Evolutionary conservation across 2,329 filamentous ascomycete genomes (phyloP), one percentile per base, ranked within the genome.

Genomic region (Aspergillus ustus): DNA sequence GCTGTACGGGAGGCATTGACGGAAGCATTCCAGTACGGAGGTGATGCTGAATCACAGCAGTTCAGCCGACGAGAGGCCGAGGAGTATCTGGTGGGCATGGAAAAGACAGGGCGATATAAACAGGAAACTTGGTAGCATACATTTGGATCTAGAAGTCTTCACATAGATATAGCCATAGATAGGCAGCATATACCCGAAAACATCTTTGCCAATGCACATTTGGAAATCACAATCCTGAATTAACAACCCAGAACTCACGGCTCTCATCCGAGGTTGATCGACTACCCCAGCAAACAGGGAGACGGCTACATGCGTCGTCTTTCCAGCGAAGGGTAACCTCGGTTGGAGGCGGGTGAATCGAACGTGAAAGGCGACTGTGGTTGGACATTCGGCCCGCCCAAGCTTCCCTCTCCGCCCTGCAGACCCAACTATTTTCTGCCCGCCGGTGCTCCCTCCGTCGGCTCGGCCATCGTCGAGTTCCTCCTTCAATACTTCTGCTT

Each of bases 1-100:
- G 88, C 87, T 11, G 86, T 92, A 1, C 80, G 88, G 19, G 85
- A 87, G 70, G 88, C 89, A 4, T 76, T 92, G 28, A 80, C 88
- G n/a, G 86, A 89, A 70, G 80, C 83, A 2, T 83, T 91, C 60
- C 75, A 74, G 40, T 69, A 80, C 53, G 79, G 82, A 22, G 79
- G 77, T 2, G 83, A 83, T 3, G 82, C 84, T 57, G 73, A 68
- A 46, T 63, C 65, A 13, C 61, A 70, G 55, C 60, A 64, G 29
- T 73, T 73, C 52, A 74, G 65, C 52, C 72, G 81, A 52, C 77
- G 82, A 28, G 80, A 80, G 9, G 87, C 87, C 0, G 87, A 89
- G 69, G 77, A 71, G 25, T 85, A 84, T 70, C 65, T 91, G 11
- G 77, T 78, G 25, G 70, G 66, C 4, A 83, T 90, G 83, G 88